A percentile compares a stretch with the other conserved stretches of the same genome.
phyloP scores from a whole-genome alignment of 176 grass and related monocot genomes.

The Juncus inflexus region DNA sequence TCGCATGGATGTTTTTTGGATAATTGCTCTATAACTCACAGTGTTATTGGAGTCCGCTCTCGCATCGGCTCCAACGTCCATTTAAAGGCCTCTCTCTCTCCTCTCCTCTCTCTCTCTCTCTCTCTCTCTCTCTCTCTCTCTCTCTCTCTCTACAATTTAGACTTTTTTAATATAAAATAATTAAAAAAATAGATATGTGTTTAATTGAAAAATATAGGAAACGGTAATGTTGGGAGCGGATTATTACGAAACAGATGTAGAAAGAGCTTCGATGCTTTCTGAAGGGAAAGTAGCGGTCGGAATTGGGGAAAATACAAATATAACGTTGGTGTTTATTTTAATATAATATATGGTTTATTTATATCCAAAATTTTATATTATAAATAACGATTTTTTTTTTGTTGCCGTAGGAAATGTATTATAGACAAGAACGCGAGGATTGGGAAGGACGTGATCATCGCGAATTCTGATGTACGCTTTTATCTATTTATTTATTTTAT shows the following conservation, averaged over 20 bases:
- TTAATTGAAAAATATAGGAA: slow-evolving; percentile 41
- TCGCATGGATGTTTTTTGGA: slow-evolving; percentile 90
- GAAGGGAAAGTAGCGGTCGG: slow-evolving; percentile 81
- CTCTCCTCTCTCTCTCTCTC: too few relatives aligned
- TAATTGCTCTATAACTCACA: slow-evolving; percentile 63
- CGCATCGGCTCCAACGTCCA: slow-evolving; percentile 59
- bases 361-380: background rate
- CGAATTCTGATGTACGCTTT: slow-evolving; percentile 60
- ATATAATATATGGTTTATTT: background rate
- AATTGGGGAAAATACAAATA: slow-evolving; percentile 79
- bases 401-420: slow-evolving; percentile 63
- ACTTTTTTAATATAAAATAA: too few relatives aligned
- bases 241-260: slow-evolving; percentile 67
- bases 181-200: too few relatives aligned
- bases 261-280: slow-evolving; percentile 45
- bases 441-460: slow-evolving; percentile 67
- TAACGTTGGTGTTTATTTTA: slow-evolving; percentile 43
- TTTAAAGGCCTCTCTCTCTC: too few relatives aligned
- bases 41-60: slow-evolving; percentile 74
- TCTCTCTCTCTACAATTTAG: too few relatives aligned
- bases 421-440: slow-evolving; percentile 90
- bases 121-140: too few relatives aligned
- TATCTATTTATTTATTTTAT: slow-evolving; percentile 14
- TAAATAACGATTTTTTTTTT: background rate
- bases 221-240: slow-evolving; percentile 92